Evolutionary conservation across 2,329 filamentous ascomycete species (phyloP), one percentile per base, ranked within the genome.

Genomic region (Rutstroemia sp.): DNA sequence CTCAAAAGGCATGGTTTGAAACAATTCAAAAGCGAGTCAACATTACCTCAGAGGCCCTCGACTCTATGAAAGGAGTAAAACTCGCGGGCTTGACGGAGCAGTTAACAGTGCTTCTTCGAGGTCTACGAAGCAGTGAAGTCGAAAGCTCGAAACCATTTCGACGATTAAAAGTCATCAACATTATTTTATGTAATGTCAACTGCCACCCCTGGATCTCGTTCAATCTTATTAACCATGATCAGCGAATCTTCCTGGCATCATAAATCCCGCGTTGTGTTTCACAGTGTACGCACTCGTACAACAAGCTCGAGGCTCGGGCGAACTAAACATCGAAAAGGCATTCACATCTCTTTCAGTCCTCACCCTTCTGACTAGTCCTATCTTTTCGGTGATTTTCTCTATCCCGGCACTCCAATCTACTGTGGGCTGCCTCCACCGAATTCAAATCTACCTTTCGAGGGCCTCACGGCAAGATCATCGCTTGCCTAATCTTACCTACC

Each of bases 21-120:
- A 72, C 71, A 4, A 70, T 74, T n/a, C 70, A 77, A 58, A 65
- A 66, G 45, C 71, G 75, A 8, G 69, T 77, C 30, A 68, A 70
- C 1, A 65, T 71, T 27, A 74, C 73, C 0, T 70, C 72, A 6
- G 67, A 64, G n/a, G 73, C 74, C 64, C 66, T 77, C 1, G 64
- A 63, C 3, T 67, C 70, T 10, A 75, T 77, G 60, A 76, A 75
- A 55, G 70, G 71, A 2, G 65, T 77, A 54, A 77, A 76, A 49
- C 74, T 77, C 70, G 72, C 71, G 61, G 75, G 75, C 0, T 60
- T 76, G 3, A 42, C 39, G 16, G 39, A 42, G 7, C 39, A 42
- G 9, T 6, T 42, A 10, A 19, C 16, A n/a, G 16, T n/a, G 39
- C 39, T 42, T 42, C 39, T 42, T 8, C 39, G 39, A n/a, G 39